phyloP scores from a whole-genome alignment of 1,284 basidiomycete species.

The Papiliotrema nemorosa region DNA sequence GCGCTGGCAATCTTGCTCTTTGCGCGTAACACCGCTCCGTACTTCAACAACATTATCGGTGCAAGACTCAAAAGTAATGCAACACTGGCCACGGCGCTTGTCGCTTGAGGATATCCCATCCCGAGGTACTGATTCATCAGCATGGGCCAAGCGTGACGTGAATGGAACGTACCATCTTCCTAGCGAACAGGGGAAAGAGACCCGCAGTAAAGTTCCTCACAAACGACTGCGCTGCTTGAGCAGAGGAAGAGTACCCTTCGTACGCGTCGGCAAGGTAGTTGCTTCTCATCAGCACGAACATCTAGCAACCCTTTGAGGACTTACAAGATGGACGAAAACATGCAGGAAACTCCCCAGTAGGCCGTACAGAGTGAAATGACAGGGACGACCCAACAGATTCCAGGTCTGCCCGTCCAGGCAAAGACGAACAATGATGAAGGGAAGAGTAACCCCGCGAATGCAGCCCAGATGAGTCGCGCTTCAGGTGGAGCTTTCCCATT shows the following conservation, averaged over 20 bases:
- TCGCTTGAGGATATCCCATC: constrained; percentile 42
- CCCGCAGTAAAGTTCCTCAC: constrained; percentile 41
- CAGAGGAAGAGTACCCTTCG: constrained; percentile 46
- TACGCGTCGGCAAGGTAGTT: constrained; percentile 46
- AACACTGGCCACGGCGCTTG: constrained; percentile 42
- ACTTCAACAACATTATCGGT: constrained; percentile 42
- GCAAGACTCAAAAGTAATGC: constrained; percentile 37
- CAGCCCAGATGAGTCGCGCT: constrained; percentile 50
- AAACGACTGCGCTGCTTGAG: constrained; percentile 47
- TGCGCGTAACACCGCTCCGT: constrained; percentile 38
- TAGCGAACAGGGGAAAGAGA: constrained; percentile 42
- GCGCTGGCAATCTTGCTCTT: constrained; percentile 43
- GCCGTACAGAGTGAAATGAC: constrained; percentile 25
- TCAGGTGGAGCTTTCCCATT: constrained; percentile 50
- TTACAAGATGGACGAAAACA: constrained; percentile 43
- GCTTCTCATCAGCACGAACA: constrained; percentile 12
- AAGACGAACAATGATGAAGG: constrained; percentile 31
- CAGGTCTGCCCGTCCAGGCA: constrained; percentile 43
- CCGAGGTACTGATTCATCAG: constrained; percentile 31
- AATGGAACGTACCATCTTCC: constrained; percentile 25
- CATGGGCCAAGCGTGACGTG: too few species aligned
- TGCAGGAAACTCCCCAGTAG: constrained; percentile 33
- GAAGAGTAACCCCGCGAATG: constrained; percentile 43
- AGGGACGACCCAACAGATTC: constrained; percentile 36
- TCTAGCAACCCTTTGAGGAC: constrained; percentile 7